Evolutionary conservation across 352 stramenopile genomes (phyloP), one percentile per base, ranked within the genome.

Genomic region (Phytopythium ostracodes): DNA sequence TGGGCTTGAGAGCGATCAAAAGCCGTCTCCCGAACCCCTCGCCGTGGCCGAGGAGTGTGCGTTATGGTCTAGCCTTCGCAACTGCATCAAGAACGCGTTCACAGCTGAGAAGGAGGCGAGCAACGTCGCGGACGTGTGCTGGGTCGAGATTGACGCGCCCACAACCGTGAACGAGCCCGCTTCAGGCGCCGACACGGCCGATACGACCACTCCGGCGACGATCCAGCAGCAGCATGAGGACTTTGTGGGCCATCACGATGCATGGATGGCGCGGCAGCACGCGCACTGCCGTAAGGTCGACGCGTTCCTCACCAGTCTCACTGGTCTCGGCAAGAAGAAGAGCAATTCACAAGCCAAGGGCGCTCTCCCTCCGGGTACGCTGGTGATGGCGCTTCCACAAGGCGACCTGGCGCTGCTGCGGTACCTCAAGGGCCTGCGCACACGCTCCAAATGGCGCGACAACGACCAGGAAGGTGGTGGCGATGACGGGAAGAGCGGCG

Each of bases 361-460:
- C 0, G 70, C 72, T 35, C 54, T 92, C n/a, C 60, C 70, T 2
- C 57, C 76, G 10, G 68, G 71, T 6, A 93, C 81, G 31, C 60
- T 95, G 12, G 40, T 92, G 24, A 46, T 95, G 25, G 80, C 77
- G 4, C 61, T 95, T 17, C 87, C 86, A 1, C 87, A 95, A 58
- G 81, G 81, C 11, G 87, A 92, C 59, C 33, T 93, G 58, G 79
- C 70, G 17, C 67, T 92, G 52, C 65, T 92, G 60, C 71, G 81
- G 17, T 88, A 93, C 63, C 71, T 92, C 49, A 89, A 91, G 63
- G 87, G 71, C 0, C 65, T 92, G 31, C 81, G 83, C 14, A 91
- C 79, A 31, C 84, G 84, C 49, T 79, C 87, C 42, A 85, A 85
- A 54, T 95, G 87, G 87, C 81, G 81, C 24, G 83, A 95, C 58